Conservation (phyloP, 2,329 filamentous ascomycete genomes). For the Trichoderma polysporum region DNA sequence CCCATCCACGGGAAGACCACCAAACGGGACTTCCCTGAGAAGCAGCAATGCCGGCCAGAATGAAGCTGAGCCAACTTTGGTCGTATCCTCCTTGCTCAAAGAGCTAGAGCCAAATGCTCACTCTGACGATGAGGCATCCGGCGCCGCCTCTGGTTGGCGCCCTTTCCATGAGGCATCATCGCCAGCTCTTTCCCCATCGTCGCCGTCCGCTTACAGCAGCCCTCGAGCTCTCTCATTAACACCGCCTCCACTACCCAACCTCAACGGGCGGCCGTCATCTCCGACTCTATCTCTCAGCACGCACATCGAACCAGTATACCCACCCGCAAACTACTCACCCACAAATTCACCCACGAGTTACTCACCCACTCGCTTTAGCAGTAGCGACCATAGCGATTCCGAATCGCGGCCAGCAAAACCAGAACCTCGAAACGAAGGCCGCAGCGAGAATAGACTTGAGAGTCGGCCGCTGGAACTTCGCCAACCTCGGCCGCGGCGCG, state of each 20-base stretch:
- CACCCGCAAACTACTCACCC: conserved; percentile 72
- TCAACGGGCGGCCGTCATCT: conserved; percentile 57
- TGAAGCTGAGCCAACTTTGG: conserved; percentile 68
- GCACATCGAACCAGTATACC: conserved; percentile 70
- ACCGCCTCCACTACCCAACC: conserved; percentile 63
- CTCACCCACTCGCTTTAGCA: conserved; percentile 55
- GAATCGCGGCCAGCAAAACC: conserved; percentile 35
- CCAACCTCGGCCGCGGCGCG: conserved; percentile 52
- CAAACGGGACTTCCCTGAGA: conserved; percentile 27
- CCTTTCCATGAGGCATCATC: conserved; percentile 48
- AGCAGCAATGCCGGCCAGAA: conserved; percentile 27
- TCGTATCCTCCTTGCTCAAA: conserved; percentile 81
- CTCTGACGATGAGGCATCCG: conserved; percentile 54
- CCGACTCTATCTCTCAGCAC: conserved; percentile 67
- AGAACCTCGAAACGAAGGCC: conserved; percentile 27
- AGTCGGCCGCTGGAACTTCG: conserved; percentile 48
- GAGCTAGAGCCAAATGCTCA: conserved; percentile 73
- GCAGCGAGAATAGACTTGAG: conserved; percentile 27
- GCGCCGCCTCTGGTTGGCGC: conserved; percentile 32
- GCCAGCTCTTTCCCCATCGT: conserved; percentile 63
- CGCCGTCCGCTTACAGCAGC: conserved; percentile 63
- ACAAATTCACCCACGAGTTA: conserved; percentile 75
- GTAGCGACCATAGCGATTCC: conserved; percentile 48
- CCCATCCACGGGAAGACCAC: conserved; percentile 28
- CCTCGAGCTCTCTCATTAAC: conserved; percentile 67